Base-by-base conservation (phyloP, 331 rosid genomes). In the Stylosanthes scabra region DNA sequence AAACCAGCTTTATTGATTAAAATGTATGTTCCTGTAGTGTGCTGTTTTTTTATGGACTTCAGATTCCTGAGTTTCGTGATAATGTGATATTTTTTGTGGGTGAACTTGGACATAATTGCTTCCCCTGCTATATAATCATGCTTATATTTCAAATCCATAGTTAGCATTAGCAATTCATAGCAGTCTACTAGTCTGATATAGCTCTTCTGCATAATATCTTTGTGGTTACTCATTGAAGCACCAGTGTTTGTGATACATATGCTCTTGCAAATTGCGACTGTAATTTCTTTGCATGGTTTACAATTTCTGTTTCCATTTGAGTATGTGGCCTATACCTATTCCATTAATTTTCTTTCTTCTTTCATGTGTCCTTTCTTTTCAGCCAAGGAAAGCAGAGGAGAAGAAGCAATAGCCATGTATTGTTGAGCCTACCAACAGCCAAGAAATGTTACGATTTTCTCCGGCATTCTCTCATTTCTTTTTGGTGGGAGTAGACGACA, bases 351-450 rank as follows among this genome's bases (percentile, higher is more conserved):
- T 60, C 29, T 49, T 8, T 4, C 2, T 37, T 27, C 59, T 63
- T 78, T 74, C 45, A n/a, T 77, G 64, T 79, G 54, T 59, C 57
- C 39, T 55, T 77, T 84, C 66, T 86, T 81, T 81, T 52, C 93
- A 88, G 95, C 95, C 96, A 3, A 90, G 91, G 87, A 92, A 92
- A 92, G 96, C 98, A 44, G 90, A 89, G 83, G 97, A 91, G 66
- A 93, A 89, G 86, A 88, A 88, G 86, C 95, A 89, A 61, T 91
- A 71, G 60, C 70, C 12, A n/a, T 60, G 68, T 54, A 55, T 69
- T 75, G 63, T 20, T 63, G 39, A 42, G 75, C 37, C 37, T 31
- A 31, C 37, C 37, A 31, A 31, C 37, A 31, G 37, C 37, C 37
- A 31, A 5, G 5, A 31, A 31, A 31, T 31, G 37, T 31, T 31